Evolutionary conservation across 106 monocot genomes (phyloP).

Genomic region (Ottelia alismoides): DNA sequence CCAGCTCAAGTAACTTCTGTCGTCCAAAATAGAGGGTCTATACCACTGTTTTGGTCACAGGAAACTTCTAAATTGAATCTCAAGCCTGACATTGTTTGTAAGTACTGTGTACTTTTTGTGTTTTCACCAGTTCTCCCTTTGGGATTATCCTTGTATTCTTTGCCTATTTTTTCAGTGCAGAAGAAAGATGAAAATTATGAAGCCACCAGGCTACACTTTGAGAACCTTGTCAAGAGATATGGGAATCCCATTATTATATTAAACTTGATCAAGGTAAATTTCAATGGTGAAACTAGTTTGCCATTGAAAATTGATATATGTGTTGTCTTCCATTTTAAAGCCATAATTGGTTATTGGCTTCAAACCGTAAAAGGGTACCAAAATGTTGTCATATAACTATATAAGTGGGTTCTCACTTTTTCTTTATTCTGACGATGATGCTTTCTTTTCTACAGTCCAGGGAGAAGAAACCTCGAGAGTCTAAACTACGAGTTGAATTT

Average conservation of each 20-base stretch:
- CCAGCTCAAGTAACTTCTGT: conserved; percentile 77
- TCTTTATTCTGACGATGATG: not conserved
- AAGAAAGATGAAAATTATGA: conserved; percentile 57
- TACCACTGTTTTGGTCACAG: conserved; percentile 96
- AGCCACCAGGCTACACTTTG: conserved; percentile 96
- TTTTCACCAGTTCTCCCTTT: not conserved
- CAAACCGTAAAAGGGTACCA: too few relatives aligned
- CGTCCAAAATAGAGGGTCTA: conserved; percentile 95
- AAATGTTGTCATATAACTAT: too few relatives aligned
- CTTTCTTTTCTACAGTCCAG: conserved; percentile 27
- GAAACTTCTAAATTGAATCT: conserved; percentile 82
- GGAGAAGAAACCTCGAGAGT: conserved; percentile 79
- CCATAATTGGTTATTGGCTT: too few relatives aligned
- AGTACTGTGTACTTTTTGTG: conserved; percentile 9
- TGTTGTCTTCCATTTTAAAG: too few relatives aligned
- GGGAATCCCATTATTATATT: conserved; percentile 88
- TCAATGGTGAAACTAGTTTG: not conserved
- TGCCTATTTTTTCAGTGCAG: conserved; percentile 41
- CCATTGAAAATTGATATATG: too few relatives aligned
- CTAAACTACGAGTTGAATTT: conserved; percentile 73
- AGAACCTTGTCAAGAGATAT: conserved; percentile 84
- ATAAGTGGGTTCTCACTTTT: too few relatives aligned
- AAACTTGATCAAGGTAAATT: conserved; percentile 93
- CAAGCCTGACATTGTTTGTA: conserved; percentile 95
- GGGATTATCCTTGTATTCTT: not conserved